Conservation (phyloP, 495 filamentous ascomycete genomes). For the Aspergillus carlsbadensis region DNA sequence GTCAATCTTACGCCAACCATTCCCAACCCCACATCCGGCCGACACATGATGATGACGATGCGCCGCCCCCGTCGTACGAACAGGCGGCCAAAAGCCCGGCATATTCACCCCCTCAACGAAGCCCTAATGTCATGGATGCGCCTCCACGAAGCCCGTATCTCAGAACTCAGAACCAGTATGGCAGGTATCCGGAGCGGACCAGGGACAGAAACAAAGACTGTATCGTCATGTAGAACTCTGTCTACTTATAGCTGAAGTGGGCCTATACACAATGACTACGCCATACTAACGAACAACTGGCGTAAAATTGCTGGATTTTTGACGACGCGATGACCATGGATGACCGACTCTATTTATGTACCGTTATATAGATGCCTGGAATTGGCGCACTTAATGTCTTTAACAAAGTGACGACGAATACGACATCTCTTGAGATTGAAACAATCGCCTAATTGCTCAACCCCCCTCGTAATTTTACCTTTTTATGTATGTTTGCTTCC, state of each 20-base stretch:
- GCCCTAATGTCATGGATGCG: conserved; percentile 45
- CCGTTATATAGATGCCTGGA: conserved; percentile 14
- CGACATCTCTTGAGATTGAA: background rate
- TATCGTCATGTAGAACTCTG: conserved; percentile 42
- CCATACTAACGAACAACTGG: background rate
- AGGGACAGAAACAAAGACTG: conserved; percentile 41
- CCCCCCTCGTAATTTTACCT: no score
- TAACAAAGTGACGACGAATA: conserved; percentile 5
- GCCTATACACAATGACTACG: background rate
- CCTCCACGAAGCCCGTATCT: conserved; percentile 23
- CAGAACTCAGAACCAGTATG: conserved; percentile 11
- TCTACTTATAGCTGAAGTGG: background rate
- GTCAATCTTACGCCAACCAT: conserved; percentile 11
- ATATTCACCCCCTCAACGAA: conserved; percentile 61
- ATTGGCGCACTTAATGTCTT: conserved; percentile 11
- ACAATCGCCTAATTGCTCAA: no score
- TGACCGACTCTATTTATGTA: conserved; percentile 13
- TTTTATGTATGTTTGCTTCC: no score
- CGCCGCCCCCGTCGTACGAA: conserved; percentile 79
- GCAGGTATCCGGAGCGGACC: conserved; percentile 24
- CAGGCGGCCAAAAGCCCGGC: conserved; percentile 65
- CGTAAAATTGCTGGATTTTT: background rate
- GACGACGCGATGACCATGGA: conserved; percentile 17
- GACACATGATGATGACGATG: conserved; percentile 34
- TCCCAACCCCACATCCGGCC: conserved; percentile 24